Conservation (phyloP, 2,329 filamentous ascomycete species). For the Colletotrichum gigasporum region DNA sequence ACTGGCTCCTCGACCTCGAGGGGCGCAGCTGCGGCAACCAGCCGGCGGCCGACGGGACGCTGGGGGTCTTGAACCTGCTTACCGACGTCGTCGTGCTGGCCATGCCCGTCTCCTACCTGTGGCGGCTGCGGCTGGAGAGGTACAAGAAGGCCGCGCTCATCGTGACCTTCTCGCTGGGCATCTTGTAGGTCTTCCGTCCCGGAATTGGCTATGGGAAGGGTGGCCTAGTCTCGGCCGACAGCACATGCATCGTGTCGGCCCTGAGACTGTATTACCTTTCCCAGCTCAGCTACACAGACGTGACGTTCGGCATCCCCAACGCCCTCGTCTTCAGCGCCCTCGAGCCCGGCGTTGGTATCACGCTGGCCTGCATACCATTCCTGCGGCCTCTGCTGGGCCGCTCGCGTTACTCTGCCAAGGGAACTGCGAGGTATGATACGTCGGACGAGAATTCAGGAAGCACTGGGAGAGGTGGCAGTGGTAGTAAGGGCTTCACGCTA, state of each 20-base stretch:
- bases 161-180: conserved; percentile 43
- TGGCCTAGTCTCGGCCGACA: conserved; percentile 16
- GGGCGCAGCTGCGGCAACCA: conserved; percentile 37
- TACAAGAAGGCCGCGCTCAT: conserved; percentile 42
- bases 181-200: conserved; percentile 38
- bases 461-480: background rate
- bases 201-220: background rate
- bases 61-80: conserved; percentile 38
- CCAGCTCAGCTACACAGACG: conserved; percentile 41
- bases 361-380: conserved; percentile 50
- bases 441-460: background rate
- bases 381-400: conserved; percentile 48
- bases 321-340: conserved; percentile 47
- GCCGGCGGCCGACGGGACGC: conserved; percentile 39
- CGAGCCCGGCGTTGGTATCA: conserved; percentile 50
- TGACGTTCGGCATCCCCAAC: conserved; percentile 44
- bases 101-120: conserved; percentile 38
- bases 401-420: conserved; percentile 24
- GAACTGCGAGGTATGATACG: conserved; percentile 22
- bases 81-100: conserved; percentile 38
- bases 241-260: conserved; percentile 45
- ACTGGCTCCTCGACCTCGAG: conserved; percentile 39
- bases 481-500: conserved; percentile 1
- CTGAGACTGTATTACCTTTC: conserved; percentile 45
- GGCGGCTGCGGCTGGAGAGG: conserved; percentile 37